These are phyloP conservation scores for Aspergillus terreus DNA, from an alignment of 2,329 filamentous ascomycete species.

Conservation along the genomic window DNA sequence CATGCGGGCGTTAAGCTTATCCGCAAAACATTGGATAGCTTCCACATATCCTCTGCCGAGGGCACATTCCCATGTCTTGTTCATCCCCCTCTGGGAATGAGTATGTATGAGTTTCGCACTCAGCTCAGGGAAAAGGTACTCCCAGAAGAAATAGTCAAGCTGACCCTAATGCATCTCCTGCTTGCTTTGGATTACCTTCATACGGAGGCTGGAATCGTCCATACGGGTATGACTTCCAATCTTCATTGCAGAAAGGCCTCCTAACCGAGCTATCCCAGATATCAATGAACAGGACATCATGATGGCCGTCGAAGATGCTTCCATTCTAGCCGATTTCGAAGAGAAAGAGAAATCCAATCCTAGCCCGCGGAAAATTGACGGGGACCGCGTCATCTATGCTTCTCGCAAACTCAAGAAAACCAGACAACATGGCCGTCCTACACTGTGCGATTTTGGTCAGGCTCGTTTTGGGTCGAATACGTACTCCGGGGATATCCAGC, in stretches of 20 bases:
- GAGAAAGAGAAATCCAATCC: constrained; percentile 11
- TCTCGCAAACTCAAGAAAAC: constrained; percentile 20
- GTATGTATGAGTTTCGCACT: not conserved
- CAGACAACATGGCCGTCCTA: constrained; percentile 19
- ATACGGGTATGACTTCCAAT: not conserved
- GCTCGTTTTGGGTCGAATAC: constrained; percentile 15
- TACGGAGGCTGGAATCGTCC: constrained; percentile 4
- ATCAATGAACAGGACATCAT: constrained; percentile 6
- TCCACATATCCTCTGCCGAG: not conserved
- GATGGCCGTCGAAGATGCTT: constrained; percentile 4
- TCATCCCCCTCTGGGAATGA: constrained; percentile 3
- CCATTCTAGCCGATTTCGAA: constrained; percentile 3
- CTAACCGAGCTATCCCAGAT: not conserved
- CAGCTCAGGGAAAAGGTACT: not conserved
- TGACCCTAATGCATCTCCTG: not conserved
- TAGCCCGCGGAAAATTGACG: constrained; percentile 19
- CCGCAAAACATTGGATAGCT: constrained; percentile 1
- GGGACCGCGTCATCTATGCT: constrained; percentile 20
- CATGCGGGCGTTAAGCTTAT: constrained; percentile 3
- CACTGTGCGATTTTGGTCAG: constrained; percentile 25
- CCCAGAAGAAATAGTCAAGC: constrained; percentile 1
- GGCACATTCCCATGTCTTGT: constrained; percentile 4
- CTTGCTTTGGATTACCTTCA: constrained; percentile 7
- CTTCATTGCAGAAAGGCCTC: not conserved
- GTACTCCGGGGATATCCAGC: constrained; percentile 17